Evolutionary conservation across 768 basidiomycete species (phyloP), one percentile per base, ranked within the genome.

Genomic region (Royoungia palumana): DNA sequence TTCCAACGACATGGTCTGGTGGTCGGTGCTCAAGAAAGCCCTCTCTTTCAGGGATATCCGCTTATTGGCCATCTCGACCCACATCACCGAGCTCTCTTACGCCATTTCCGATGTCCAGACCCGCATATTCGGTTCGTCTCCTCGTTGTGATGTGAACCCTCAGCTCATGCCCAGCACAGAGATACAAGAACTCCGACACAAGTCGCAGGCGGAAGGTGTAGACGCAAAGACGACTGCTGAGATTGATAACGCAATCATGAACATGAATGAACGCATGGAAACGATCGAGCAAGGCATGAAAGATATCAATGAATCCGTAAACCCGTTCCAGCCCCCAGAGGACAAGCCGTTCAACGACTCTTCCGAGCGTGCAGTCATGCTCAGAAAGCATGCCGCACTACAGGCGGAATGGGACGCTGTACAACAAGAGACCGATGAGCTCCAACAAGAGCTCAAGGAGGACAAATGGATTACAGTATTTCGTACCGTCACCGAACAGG

Each of bases 401-500:
- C 58, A 82, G 25, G 66, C 73, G 10, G 93, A 94, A 35, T 97
- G 93, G 94, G 83, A 88, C 51, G 70, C 80, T 10, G 79, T 93
- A 10, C 84, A 87, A 63, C 80, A 81, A 46, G 88, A 92, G 59
- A 87, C 85, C 46, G 84, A 88, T 37, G 81, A 85, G 22, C 70
- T 97, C 49, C 76, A 86, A 54, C 92, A 94, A 60, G 96, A 99
- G 69, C 74, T 98, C 55, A 94, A 90, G 70, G 95, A 97, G 68
- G 95, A 97, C 70, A 94, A 94, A 60, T 96, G 92, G 91, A 76
- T 98, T 59, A 88, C 87, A 11, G 90, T 97, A 19, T 97, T 97
- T 70, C 80, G 94, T 56, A 94, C 90, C 6, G 89, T 93, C 49
- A 85, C 91, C 36, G 87, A 94, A 61, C 94, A 97, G 66, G 94